Conservation (phyloP, 1,139 yeast species). For the Hyphopichia wangnamkhiaoensis region DNA sequence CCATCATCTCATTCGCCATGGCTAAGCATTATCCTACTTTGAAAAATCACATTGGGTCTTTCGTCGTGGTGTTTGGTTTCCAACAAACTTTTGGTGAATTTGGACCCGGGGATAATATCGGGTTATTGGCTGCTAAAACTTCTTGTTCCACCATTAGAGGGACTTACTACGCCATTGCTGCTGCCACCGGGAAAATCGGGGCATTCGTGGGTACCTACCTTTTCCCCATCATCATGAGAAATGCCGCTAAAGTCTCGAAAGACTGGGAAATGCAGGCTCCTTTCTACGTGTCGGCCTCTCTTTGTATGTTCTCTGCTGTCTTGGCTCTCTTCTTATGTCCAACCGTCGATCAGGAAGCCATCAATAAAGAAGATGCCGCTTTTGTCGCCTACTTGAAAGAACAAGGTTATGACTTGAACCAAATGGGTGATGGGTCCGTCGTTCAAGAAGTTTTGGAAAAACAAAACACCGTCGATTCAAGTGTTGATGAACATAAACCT, state of each 20-base stretch:
- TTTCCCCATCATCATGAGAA: constrained; percentile 67
- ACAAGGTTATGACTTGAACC: constrained; percentile 59
- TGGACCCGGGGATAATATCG: constrained; percentile 93
- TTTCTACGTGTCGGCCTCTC: constrained; percentile 76
- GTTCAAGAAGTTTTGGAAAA: constrained; percentile 12
- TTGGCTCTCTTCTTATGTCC: constrained; percentile 76
- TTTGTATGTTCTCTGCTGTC: constrained; percentile 71
- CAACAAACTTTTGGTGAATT: constrained; percentile 87
- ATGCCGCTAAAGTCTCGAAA: constrained; percentile 25
- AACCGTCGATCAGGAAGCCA: constrained; percentile 78
- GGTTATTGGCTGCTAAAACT: constrained; percentile 83
- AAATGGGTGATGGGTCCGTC: constrained; percentile 41
- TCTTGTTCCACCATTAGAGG: constrained; percentile 88
- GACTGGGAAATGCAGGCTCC: constrained; percentile 69
- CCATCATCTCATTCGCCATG: constrained; percentile 82
- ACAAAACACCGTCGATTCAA: not conserved
- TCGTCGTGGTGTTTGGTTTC: constrained; percentile 84
- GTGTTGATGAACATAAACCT: not conserved
- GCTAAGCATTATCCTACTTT: constrained; percentile 66
- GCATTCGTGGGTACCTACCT: constrained; percentile 90
- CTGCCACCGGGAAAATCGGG: constrained; percentile 88
- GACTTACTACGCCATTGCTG: constrained; percentile 86
- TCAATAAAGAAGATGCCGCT: constrained; percentile 71
- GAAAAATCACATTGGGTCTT: constrained; percentile 66
- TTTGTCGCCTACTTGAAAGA: constrained; percentile 64